Evolutionary conservation across 805 yeast genomes (phyloP), one percentile per base, ranked within the genome.

Genomic region (Starmerella kuoi): DNA sequence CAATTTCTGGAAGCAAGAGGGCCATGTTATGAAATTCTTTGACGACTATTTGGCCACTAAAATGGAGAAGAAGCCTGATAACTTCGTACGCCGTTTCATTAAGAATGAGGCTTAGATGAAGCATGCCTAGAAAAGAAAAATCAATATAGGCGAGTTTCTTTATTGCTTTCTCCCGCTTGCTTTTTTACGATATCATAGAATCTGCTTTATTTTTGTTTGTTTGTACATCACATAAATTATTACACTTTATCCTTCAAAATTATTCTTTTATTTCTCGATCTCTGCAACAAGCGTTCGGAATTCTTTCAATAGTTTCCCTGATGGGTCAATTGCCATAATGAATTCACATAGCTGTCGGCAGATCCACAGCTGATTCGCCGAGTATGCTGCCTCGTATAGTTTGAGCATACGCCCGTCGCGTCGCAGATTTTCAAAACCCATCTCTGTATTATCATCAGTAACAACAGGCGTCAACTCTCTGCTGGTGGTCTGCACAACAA

Each of bases 1-100:
- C 55, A 84, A 84, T 64, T 83, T 83, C 67, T 83, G 94, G 94
- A 84, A 83, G 61, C 94, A 84, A 68, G 76, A 74, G 58, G 74
- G 87, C 50, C 93, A 83, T 61, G 84, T 83, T 35, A 68, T 80
- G 76, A 75, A 79, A 63, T 83, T 78, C 67, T 83, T 83, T 54
- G 82, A 77, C 52, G 77, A 76, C 53, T 78, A 72, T 59, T 71
- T 70, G 34, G 67, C 66, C 26, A 72, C 79, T 51, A 69, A 68
- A 49, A 67, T 67, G 33, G 72, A 74, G 48, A 48, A 44, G 38
- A 70, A 68, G 53, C 70, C 73, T 55, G 72, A 76, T 57, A 69
- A 68, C 54, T 83, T 83, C 57, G 74, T 82, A 39, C 75, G 74
- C 63, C 78, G 77, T 61, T 83, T 83, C 69, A 51, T 61, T 45